These are phyloP conservation scores for Tolypocladium guangdongense DNA, from an alignment of 2,329 filamentous ascomycete genomes.

Conservation along the genomic window DNA sequence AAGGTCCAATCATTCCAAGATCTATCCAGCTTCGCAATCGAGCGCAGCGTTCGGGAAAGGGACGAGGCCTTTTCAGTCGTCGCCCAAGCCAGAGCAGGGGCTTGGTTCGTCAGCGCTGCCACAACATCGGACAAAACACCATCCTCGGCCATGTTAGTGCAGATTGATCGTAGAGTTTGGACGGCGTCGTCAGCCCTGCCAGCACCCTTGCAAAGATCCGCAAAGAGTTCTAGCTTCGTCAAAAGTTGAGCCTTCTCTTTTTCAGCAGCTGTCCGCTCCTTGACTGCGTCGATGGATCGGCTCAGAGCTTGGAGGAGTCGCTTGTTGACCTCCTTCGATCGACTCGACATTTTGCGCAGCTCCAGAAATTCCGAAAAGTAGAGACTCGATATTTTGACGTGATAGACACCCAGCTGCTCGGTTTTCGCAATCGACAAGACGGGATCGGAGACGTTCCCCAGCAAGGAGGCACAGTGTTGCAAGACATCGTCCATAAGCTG, in stretches of 20 bases:
- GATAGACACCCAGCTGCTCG: constrained; percentile 32
- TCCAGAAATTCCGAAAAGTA: constrained; percentile 55
- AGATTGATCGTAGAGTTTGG: constrained; percentile 47
- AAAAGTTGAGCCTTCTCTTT: constrained; percentile 48
- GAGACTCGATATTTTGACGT: constrained; percentile 59
- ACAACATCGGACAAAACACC: constrained; percentile 46
- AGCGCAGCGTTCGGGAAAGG: constrained; percentile 48
- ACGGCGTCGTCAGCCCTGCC: constrained; percentile 47
- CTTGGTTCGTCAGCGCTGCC: constrained; percentile 32
- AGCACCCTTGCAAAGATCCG: constrained; percentile 44
- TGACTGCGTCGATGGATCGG: constrained; percentile 52
- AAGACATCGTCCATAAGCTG: constrained; percentile 45
- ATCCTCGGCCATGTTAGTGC: constrained; percentile 48
- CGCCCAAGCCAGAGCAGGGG: constrained; percentile 44
- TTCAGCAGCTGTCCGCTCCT: constrained; percentile 40
- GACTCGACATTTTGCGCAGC: constrained; percentile 32
- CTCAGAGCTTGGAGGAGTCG: constrained; percentile 45
- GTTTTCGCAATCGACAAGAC: constrained; percentile 15
- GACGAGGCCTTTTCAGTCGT: constrained; percentile 35
- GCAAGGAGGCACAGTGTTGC: constrained; percentile 41
- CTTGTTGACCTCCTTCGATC: constrained; percentile 24
- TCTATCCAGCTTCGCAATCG: constrained; percentile 47
- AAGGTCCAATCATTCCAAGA: constrained; percentile 47
- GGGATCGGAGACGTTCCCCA: constrained; percentile 39
- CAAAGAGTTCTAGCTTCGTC: constrained; percentile 56